Evolutionary conservation across 2,329 filamentous ascomycete species (phyloP).

Genomic region (Golovinomyces cichoracearum): DNA sequence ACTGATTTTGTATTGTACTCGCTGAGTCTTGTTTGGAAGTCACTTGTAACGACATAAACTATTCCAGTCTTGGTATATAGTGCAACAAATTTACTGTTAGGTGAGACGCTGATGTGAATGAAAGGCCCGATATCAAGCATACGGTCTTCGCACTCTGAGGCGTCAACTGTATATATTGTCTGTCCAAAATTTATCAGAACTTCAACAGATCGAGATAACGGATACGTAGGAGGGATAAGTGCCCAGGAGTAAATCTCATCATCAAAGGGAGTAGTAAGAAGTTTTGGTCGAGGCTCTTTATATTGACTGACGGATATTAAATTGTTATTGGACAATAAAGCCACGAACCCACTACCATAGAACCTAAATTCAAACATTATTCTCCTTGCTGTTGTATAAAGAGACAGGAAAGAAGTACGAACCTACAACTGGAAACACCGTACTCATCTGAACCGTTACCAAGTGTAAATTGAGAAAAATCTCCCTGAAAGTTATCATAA

Average conservation of each 20-base stretch:
- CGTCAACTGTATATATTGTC: conserved; percentile 69
- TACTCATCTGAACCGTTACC: conserved; percentile 73
- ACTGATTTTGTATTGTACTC: conserved; percentile 75
- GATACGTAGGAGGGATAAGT: conserved; percentile 65
- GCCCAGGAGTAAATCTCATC: conserved; percentile 71
- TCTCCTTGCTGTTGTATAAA: not conserved
- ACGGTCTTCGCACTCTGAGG: conserved; percentile 71
- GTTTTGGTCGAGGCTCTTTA: conserved; percentile 64
- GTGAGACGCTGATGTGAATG: conserved; percentile 68
- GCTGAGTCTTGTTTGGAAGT: conserved; percentile 77
- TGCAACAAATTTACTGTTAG: conserved; percentile 67
- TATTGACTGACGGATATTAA: conserved; percentile 73
- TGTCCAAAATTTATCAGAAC: conserved; percentile 62
- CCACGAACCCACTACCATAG: conserved; percentile 79
- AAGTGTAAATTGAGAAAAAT: conserved; percentile 82
- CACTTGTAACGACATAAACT: conserved; percentile 78
- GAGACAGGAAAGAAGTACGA: conserved; percentile 4
- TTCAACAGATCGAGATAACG: conserved; percentile 77
- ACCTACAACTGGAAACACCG: conserved; percentile 60
- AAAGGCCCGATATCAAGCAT: conserved; percentile 82
- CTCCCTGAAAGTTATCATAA: conserved; percentile 68
- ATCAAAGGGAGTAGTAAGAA: conserved; percentile 50
- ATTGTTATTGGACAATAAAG: conserved; percentile 65
- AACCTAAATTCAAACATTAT: conserved; percentile 24
- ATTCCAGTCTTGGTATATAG: conserved; percentile 67